Conservation (phyloP, 2,329 filamentous ascomycete species). For the Sporothrix inflata region DNA sequence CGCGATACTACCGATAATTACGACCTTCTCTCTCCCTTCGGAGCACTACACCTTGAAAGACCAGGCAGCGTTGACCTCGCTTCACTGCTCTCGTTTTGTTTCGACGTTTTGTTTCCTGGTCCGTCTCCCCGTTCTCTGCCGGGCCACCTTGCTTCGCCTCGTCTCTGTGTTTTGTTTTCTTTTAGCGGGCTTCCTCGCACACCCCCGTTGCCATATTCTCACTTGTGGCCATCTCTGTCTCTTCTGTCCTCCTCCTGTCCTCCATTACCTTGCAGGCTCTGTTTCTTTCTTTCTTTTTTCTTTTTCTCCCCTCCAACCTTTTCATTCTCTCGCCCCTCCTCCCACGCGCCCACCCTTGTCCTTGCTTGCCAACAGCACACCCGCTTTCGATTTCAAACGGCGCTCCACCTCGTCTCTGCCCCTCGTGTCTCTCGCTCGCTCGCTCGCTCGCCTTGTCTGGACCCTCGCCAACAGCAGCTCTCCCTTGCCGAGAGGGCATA, state of each 20-base stretch:
- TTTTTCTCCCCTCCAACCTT: not conserved
- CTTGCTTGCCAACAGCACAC: slow-evolving; percentile 8
- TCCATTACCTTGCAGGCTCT: not conserved
- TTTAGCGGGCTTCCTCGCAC: not conserved
- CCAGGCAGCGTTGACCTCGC: slow-evolving; percentile 5
- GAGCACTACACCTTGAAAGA: not conserved
- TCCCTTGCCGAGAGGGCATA: slow-evolving; percentile 15
- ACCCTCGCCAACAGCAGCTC: slow-evolving; percentile 19
- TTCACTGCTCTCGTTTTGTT: slow-evolving; percentile 1
- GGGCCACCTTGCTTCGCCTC: not conserved
- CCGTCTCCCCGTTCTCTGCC: not conserved
- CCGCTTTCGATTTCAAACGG: slow-evolving; percentile 10
- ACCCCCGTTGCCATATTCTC: not conserved
- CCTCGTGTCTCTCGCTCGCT: slow-evolving; percentile 24
- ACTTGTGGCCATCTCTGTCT: not conserved
- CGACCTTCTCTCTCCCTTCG: not conserved
- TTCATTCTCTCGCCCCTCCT: not conserved
- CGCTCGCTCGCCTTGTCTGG: not conserved
- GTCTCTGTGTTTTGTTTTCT: not conserved
- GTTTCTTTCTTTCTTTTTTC: not conserved
- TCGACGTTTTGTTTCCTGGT: not conserved
- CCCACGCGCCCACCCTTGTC: slow-evolving; percentile 17
- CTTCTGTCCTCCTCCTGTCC: not conserved
- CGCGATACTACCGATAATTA: slow-evolving; percentile 25
- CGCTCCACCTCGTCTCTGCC: not conserved